These are phyloP conservation scores for Stachybotrys chartarum DNA, from an alignment of 2,329 filamentous ascomycete species.

Conservation along the genomic window DNA sequence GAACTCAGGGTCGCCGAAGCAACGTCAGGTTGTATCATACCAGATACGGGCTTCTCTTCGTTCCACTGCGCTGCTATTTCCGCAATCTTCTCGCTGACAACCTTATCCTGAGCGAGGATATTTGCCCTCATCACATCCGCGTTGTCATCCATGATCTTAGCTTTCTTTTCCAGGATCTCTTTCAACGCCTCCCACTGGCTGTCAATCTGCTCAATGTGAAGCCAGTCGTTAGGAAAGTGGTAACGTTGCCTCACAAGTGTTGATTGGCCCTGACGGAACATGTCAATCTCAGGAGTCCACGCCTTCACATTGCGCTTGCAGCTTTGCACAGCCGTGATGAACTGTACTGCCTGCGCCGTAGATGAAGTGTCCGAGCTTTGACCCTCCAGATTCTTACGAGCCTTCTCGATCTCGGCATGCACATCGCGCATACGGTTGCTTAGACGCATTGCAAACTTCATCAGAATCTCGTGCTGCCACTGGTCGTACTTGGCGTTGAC, in stretches of 20 bases:
- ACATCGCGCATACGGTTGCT: slow-evolving; percentile 88
- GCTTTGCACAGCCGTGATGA: slow-evolving; percentile 96
- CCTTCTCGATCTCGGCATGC: slow-evolving; percentile 84
- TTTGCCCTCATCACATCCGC: slow-evolving; percentile 92
- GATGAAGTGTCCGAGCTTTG: slow-evolving; percentile 91
- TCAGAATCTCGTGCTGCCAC: slow-evolving; percentile 95
- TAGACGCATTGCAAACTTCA: slow-evolving; percentile 85
- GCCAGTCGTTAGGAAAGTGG: slow-evolving; percentile 89
- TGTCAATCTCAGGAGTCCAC: slow-evolving; percentile 94
- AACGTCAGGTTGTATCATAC: slow-evolving; percentile 82
- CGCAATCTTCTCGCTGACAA: slow-evolving; percentile 79
- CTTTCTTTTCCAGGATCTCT: slow-evolving; percentile 85
- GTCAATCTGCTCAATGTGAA: slow-evolving; percentile 92
- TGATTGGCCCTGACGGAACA: slow-evolving; percentile 92
- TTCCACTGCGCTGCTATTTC: slow-evolving; percentile 87
- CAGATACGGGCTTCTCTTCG: slow-evolving; percentile 93
- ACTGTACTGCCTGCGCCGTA: slow-evolving; percentile 93
- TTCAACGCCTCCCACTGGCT: slow-evolving; percentile 92
- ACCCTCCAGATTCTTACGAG: slow-evolving; percentile 80
- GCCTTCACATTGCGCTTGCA: slow-evolving; percentile 89
- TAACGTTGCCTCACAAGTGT: slow-evolving; percentile 87
- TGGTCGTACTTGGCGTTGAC: slow-evolving; percentile 99
- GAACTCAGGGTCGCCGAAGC: slow-evolving; percentile 74
- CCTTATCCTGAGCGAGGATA: slow-evolving; percentile 87
- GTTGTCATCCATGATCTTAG: slow-evolving; percentile 93